Evolutionary conservation across 2,329 filamentous ascomycete genomes (phyloP), one percentile per base, ranked within the genome.

Genomic region (Didymella arachidicola): DNA sequence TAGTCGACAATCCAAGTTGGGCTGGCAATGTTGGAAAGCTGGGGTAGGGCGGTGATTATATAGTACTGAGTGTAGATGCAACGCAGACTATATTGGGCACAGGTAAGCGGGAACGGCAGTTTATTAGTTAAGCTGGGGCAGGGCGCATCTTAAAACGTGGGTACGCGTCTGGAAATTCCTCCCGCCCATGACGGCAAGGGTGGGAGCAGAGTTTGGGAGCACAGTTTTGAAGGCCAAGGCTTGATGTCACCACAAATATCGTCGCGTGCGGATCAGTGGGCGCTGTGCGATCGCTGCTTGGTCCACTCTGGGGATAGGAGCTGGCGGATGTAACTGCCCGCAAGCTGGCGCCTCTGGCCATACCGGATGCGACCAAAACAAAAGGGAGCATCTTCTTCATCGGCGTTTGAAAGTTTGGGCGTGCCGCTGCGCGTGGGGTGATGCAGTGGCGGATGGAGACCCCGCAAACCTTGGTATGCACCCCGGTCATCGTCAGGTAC

Each of bases 121-220:
- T 36, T 43, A 47, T 32, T 42, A 52, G 53, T 42, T 19, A 49
- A 55, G 45, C 60, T 58, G 73, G 73, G 73, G 67, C 63, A 49
- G 53, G 50, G 62, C 54, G 62, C 60, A 56, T 59, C 71, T 65
- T 68, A 72, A 62, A 57, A 59, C 46, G 56, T 58, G 61, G 61
- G 55, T 48, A 58, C 53, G 42, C 55, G 62, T 61, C 45, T 67
- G 62, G 62, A 66, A 61, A 68, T 66, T 66, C 53, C 48, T 60
- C 69, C 72, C 66, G 66, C 66, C 65, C 69, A 75, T 74, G 72
- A 73, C 71, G 72, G 72, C 71, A 74, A 72, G 72, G 68, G 67
- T 70, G 72, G 70, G 65, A 68, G 64, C 50, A 59, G 46, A 67
- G 61, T 67, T 62, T 59, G 62, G 67, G 56, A 54, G 58, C 67